phyloP scores from a whole-genome alignment of 371 early-diverging fungal species.

The Dentiscutata heterogama region DNA sequence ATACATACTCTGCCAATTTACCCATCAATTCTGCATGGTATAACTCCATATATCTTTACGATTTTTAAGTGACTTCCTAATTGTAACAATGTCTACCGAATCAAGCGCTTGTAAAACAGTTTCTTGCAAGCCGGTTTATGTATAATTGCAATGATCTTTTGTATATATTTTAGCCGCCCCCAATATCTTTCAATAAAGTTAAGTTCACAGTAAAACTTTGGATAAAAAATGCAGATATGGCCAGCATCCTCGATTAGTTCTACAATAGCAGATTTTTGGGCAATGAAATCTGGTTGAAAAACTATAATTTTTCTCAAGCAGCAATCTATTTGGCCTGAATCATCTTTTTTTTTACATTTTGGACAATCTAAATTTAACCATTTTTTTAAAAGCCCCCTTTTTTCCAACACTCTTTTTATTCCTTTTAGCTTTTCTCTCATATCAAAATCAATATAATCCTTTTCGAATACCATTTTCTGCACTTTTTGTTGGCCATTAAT shows the following conservation, averaged over 20 bases:
- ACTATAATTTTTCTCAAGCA: not conserved
- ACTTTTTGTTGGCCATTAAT: not conserved
- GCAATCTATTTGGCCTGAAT: not conserved
- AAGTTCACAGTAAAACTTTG: too few relatives aligned
- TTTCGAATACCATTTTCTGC: not conserved
- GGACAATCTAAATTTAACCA: not conserved
- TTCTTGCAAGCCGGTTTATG: not conserved
- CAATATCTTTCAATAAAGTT: not conserved
- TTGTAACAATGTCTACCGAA: not conserved
- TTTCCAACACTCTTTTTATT: constrained; percentile 3
- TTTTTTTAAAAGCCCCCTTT: not conserved
- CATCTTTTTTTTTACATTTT: not conserved
- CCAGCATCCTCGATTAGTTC: not conserved
- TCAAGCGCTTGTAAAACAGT: constrained; percentile 11
- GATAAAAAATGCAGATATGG: constrained; percentile 29
- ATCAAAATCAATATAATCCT: not conserved
- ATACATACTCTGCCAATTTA: too few relatives aligned
- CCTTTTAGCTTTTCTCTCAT: not conserved
- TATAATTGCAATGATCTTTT: constrained; percentile 9
- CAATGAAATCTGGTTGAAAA: constrained; percentile 7
- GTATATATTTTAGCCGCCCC: constrained; percentile 7
- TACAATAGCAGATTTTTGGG: not conserved
- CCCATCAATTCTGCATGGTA: too few relatives aligned
- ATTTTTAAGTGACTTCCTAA: too few relatives aligned
- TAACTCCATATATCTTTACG: too few relatives aligned